Conservation (phyloP, 202 grass and related monocot genomes). For the Brachypodium distachyon region DNA sequence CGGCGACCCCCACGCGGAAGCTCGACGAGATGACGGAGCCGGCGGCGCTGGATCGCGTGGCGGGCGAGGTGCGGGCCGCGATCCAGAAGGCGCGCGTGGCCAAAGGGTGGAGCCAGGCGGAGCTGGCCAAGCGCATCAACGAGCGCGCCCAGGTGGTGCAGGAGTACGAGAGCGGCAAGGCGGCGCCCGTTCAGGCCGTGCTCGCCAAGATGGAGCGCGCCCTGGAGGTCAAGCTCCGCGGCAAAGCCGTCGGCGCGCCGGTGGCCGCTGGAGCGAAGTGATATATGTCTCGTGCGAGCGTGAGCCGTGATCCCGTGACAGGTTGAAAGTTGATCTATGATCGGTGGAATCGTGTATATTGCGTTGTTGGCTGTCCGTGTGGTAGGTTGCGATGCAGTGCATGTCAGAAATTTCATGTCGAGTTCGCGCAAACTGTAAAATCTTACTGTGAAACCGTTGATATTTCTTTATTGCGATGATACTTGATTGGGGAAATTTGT, state of each 20-base stretch:
- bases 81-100: slow-evolving; percentile 72
- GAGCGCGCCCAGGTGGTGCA: slow-evolving; percentile 71
- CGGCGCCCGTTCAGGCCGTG: slow-evolving; percentile 59
- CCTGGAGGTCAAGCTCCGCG: slow-evolving; percentile 77
- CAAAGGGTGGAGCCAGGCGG: slow-evolving; percentile 85
- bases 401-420: too few species aligned
- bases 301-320: too few species aligned
- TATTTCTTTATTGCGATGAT: too few species aligned
- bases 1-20: slow-evolving; percentile 39
- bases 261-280: slow-evolving; percentile 10
- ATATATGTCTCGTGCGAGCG: background rate
- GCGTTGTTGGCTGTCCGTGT: background rate
- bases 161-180: slow-evolving; percentile 85
- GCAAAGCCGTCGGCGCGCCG: slow-evolving; percentile 38
- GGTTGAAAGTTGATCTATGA: background rate
- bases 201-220: slow-evolving; percentile 90
- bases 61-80: slow-evolving; percentile 38
- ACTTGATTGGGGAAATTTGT: too few species aligned
- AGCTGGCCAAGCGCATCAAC: slow-evolving; percentile 75
- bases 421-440: too few species aligned
- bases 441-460: too few species aligned
- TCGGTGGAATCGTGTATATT: background rate
- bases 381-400: background rate
- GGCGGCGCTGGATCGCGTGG: slow-evolving; percentile 49
- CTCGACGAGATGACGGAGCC: slow-evolving; percentile 82